Evolutionary conservation across 2,329 filamentous ascomycete genomes (phyloP).

Genomic region (Hymenoscyphus scutula): DNA sequence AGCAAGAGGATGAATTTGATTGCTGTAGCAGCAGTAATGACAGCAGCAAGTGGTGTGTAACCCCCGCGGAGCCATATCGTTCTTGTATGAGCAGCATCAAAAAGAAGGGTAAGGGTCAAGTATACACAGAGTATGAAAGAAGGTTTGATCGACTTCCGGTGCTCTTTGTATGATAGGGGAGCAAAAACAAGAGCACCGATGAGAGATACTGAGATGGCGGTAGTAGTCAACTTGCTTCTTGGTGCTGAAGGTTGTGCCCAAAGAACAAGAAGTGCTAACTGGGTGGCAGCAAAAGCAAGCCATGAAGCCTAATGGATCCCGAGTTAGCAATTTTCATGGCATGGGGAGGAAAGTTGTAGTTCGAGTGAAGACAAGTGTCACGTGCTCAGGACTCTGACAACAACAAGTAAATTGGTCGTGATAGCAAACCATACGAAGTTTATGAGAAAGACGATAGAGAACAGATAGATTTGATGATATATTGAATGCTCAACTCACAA

Average conservation of each 20-base stretch:
- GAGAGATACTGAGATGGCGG: neutral
- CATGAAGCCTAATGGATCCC: neutral
- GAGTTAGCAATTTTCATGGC: conserved; percentile 1
- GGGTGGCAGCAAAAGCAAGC: neutral
- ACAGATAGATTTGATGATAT: neutral
- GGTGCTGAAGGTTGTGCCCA: conserved; percentile 4
- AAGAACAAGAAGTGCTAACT: conserved; percentile 3
- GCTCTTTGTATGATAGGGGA: conserved; percentile 6
- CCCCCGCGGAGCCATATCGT: conserved; percentile 25
- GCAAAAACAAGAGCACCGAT: neutral
- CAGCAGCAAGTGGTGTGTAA: conserved; percentile 14
- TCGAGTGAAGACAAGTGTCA: neutral
- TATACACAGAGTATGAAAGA: conserved; percentile 4
- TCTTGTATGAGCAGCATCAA: conserved; percentile 8
- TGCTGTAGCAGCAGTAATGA: conserved; percentile 21
- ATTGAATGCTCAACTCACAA: neutral
- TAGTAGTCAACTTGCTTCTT: conserved; percentile 25
- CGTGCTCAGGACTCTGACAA: neutral
- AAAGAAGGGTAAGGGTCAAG: neutral
- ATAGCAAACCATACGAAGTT: neutral
- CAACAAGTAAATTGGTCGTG: neutral
- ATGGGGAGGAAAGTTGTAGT: neutral
- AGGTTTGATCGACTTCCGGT: conserved; percentile 8
- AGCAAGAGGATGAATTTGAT: conserved; percentile 25
- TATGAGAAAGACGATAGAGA: neutral